Conservation (phyloP, 2,329 filamentous ascomycete species). For the Phialophora chinensis region DNA sequence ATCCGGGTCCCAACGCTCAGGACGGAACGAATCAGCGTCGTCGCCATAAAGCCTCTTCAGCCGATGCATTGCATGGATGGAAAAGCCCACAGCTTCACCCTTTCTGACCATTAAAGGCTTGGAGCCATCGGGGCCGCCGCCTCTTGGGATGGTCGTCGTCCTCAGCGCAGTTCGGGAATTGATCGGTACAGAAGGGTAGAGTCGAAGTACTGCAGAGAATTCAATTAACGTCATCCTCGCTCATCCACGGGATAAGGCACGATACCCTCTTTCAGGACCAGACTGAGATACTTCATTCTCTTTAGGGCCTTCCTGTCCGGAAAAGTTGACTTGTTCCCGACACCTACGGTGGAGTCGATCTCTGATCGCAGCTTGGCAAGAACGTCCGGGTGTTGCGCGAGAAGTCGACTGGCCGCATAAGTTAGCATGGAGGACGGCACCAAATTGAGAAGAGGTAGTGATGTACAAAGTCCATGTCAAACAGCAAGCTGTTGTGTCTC, state of each 20-base stretch:
- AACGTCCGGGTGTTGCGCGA: neutral
- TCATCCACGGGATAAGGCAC: neutral
- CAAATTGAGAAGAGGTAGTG: neutral
- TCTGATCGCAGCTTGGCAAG: neutral
- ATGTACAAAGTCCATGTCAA: conserved; percentile 43
- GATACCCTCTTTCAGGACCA: neutral
- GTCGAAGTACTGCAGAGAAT: neutral
- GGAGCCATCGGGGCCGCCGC: neutral
- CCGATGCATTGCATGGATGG: neutral
- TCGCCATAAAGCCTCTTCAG: neutral
- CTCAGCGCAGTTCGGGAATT: neutral
- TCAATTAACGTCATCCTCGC: neutral
- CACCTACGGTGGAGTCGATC: neutral
- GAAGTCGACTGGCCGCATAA: neutral
- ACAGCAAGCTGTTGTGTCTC: conserved; percentile 47
- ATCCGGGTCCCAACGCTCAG: neutral
- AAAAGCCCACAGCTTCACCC: neutral
- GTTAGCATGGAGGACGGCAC: neutral
- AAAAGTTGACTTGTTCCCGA: neutral
- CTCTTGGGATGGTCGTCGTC: neutral
- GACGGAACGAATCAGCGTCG: neutral
- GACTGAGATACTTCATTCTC: neutral
- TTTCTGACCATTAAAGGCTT: neutral
- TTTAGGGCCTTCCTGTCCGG: neutral
- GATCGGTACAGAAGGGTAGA: neutral